Evolutionary conservation across 306 rosid species (phyloP).

Genomic region (Myrica gale): DNA sequence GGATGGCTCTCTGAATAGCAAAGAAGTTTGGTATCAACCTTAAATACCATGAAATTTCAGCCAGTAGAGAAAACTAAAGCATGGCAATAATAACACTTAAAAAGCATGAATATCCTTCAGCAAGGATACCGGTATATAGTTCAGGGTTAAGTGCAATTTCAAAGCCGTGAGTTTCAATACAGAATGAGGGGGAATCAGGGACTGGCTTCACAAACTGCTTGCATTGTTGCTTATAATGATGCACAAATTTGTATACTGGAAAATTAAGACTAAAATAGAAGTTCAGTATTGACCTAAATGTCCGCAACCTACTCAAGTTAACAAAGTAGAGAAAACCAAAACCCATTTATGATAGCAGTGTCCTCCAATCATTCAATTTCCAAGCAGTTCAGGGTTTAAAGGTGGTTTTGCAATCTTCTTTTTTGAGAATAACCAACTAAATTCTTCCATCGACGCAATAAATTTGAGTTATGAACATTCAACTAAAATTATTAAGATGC

Average conservation of each 20-base stretch:
- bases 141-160: neutral
- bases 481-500: constrained; percentile 2
- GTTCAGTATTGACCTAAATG: neutral
- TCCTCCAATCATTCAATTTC: neutral
- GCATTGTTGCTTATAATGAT: neutral
- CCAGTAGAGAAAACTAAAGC: neutral
- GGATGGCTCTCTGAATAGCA: neutral
- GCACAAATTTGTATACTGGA: neutral
- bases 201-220: neutral
- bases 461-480: neutral
- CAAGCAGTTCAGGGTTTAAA: neutral
- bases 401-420: neutral
- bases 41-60: neutral
- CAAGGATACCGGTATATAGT: neutral
- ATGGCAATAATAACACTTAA: neutral
- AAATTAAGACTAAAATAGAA: neutral
- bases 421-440: neutral
- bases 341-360: neutral
- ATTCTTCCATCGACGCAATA: neutral
- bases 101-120: neutral
- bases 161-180: neutral
- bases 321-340: neutral
- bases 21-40: neutral
- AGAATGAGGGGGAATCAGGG: neutral
- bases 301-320: neutral